These are phyloP conservation scores for Incumbomyces lentus DNA, from an alignment of 2,329 filamentous ascomycete species.

Conservation along the genomic window DNA sequence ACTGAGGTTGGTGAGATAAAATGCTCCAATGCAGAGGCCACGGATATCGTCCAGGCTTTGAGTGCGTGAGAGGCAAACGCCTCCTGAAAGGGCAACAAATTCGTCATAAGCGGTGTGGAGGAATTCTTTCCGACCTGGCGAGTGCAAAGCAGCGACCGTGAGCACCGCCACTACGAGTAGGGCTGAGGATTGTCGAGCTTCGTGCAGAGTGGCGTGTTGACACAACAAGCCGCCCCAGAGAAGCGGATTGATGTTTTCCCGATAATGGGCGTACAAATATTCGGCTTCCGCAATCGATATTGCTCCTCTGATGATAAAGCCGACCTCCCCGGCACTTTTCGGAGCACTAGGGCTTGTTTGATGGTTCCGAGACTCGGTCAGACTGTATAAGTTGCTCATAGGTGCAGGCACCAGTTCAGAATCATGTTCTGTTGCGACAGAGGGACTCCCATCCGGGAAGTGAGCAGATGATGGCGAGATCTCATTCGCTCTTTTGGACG, in stretches of 20 bases:
- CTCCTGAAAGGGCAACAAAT: conserved; percentile 45
- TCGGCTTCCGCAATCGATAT: conserved; percentile 41
- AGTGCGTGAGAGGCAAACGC: conserved; percentile 47
- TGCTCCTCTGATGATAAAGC: conserved; percentile 42
- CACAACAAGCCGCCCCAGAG: conserved; percentile 44
- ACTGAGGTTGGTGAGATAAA: conserved; percentile 52
- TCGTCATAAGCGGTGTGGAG: conserved; percentile 47
- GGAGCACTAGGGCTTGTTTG: conserved; percentile 29
- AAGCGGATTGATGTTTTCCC: conserved; percentile 40
- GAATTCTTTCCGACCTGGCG: conserved; percentile 41
- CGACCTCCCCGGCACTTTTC: conserved; percentile 33
- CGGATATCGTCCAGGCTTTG: conserved; percentile 48
- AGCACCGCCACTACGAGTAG: conserved; percentile 45
- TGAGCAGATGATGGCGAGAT: neutral
- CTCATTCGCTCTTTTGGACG: neutral
- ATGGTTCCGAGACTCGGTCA: conserved; percentile 45
- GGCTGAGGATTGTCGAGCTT: conserved; percentile 43
- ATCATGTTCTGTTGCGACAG: conserved; percentile 13
- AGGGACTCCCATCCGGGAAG: neutral
- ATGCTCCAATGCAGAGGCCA: conserved; percentile 49
- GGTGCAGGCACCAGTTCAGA: conserved; percentile 36
- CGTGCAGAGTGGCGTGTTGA: conserved; percentile 39
- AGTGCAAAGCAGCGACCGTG: conserved; percentile 48
- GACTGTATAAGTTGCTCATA: conserved; percentile 34
- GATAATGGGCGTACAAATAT: conserved; percentile 42